Evolutionary conservation across 257 asterid species (phyloP), one percentile per base, ranked within the genome.

Genomic region (Petrea volubilis): DNA sequence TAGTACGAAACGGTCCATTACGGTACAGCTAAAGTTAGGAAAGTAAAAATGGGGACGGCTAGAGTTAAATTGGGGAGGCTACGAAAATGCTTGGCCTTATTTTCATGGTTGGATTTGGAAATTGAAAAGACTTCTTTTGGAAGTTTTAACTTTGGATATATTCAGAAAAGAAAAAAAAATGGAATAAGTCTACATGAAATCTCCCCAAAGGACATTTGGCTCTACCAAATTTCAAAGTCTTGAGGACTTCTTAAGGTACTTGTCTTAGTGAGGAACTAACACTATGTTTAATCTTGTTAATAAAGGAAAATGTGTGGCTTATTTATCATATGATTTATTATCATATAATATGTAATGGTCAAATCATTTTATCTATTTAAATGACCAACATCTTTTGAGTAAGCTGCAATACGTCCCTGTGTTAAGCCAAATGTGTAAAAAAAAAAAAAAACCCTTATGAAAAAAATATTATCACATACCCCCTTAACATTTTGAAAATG

Each of bases 81-180:
- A 75, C 7, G 66, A 68, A 65, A 53, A 70, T 65, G 78, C 67
- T 52, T 23, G 27, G 67, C 87, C 84, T 60, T 58, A 12, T 66
- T 66, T 74, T 40, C 13, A 15, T 25, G 73, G 80, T 20, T 44
- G 65, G 27, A 41, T 65, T 11, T 57, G 52, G 47, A 69, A 38
- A 3, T 38, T 38, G 10, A 7, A n/a, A 38, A 38, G 43, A 38
- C 43, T 50, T 13, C 2, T 43, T 7, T 23, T 23, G 74, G 23
- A 41, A 41, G 5, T 3, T 34, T 40, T 9, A 24, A 53, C 58
- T n/a, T n/a, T n/a, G 44, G 3, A 17, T 18, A 18, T 36, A 15
- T 52, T 18, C 40, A 31, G 4, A 33, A 51, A 46, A n/a, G n/a
- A n/a, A 5, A 23, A 11, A 23, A 5, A 2, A 11, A 15, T 15